Evolutionary conservation across 495 filamentous ascomycete species (phyloP).

Genomic region (Antarctomyces pellizariae): DNA sequence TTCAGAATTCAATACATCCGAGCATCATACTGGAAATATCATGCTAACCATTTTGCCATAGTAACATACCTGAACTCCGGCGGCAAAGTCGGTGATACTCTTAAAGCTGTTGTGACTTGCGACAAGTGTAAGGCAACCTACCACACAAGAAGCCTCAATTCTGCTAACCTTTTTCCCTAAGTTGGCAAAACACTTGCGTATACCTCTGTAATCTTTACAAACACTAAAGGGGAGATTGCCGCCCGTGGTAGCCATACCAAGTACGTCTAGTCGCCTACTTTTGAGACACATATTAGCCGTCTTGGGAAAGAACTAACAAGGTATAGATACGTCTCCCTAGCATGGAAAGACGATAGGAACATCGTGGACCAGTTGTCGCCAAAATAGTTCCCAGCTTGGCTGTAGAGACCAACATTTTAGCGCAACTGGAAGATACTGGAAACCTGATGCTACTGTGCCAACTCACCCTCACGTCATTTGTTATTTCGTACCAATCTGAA

Average conservation of each 20-base stretch:
- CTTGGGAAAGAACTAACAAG: background rate
- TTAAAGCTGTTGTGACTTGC: constrained; percentile 46
- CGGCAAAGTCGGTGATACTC: constrained; percentile 55
- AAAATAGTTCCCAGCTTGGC: constrained; percentile 2
- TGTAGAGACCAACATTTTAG: too few relatives aligned
- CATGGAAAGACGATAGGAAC: constrained; percentile 36
- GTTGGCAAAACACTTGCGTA: constrained; percentile 86
- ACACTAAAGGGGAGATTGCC: constrained; percentile 51
- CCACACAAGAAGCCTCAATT: constrained; percentile 1
- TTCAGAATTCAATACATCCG: constrained; percentile 1
- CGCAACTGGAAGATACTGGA: too few relatives aligned
- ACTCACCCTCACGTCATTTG: too few relatives aligned
- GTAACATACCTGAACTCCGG: constrained; percentile 83
- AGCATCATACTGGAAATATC: constrained; percentile 1
- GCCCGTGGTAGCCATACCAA: constrained; percentile 93
- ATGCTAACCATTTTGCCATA: constrained; percentile 16
- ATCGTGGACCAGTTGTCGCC: constrained; percentile 25
- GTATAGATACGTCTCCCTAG: constrained; percentile 28
- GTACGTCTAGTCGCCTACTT: constrained; percentile 17
- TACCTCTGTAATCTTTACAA: constrained; percentile 59
- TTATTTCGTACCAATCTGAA: too few relatives aligned
- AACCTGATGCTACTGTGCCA: too few relatives aligned
- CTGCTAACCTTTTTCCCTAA: constrained; percentile 14
- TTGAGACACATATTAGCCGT: background rate
- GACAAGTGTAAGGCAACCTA: constrained; percentile 47